A percentile compares a stretch with the other conserved stretches of the same genome.
phyloP scores from a whole-genome alignment of 371 early-diverging fungal species.

The Phascolomyces articulosus region DNA sequence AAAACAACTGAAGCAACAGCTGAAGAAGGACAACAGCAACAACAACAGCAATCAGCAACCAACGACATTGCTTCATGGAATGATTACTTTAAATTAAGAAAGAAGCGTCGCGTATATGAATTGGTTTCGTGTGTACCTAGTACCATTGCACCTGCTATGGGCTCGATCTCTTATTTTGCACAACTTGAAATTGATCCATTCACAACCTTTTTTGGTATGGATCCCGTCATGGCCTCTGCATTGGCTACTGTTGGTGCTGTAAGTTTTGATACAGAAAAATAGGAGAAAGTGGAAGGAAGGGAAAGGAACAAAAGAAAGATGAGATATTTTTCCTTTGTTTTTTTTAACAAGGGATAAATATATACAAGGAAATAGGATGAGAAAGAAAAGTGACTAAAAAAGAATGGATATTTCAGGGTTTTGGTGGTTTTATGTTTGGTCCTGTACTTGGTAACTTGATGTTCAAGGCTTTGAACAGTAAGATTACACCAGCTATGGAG shows the following conservation, averaged over 20 bases:
- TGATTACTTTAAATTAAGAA: constrained; percentile 80
- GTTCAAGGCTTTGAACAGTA: constrained; percentile 67
- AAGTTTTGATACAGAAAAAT: constrained; percentile 21
- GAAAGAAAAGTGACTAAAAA: too few relatives aligned
- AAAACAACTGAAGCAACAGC: constrained; percentile 4
- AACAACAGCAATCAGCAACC: not conserved
- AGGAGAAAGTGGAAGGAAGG: too few relatives aligned
- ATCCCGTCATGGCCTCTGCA: constrained; percentile 73
- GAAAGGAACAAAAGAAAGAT: not conserved
- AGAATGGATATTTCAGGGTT: constrained; percentile 35
- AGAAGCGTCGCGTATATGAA: constrained; percentile 72
- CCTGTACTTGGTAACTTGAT: constrained; percentile 66
- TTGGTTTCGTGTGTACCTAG: constrained; percentile 67
- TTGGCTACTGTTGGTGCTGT: constrained; percentile 62
- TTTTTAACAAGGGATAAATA: too few relatives aligned
- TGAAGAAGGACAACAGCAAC: not conserved
- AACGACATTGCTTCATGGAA: constrained; percentile 61
- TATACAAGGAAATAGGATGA: too few relatives aligned
- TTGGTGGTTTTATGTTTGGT: constrained; percentile 73
- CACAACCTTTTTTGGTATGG: constrained; percentile 76
- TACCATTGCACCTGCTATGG: constrained; percentile 60
- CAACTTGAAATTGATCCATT: constrained; percentile 81
- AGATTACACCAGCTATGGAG: constrained; percentile 61
- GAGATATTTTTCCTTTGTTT: not conserved
- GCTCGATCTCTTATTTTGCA: constrained; percentile 74